Conservation (phyloP, 164 flowering plant genomes). For the Saururus chinensis region DNA sequence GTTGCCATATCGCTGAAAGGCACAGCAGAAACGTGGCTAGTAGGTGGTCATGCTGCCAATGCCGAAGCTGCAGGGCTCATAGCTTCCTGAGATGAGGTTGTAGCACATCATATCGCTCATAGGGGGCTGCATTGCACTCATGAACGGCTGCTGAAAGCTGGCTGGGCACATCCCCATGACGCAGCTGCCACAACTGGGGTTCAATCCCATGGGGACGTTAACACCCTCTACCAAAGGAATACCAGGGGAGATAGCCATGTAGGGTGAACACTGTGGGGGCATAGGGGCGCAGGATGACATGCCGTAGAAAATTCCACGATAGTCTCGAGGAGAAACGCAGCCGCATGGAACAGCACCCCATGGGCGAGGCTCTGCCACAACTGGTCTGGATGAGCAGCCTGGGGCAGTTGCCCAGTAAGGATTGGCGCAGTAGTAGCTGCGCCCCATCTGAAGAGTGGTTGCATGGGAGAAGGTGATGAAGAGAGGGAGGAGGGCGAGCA, state of each 20-base stretch:
- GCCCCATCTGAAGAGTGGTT: neutral
- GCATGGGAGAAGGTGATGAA: neutral
- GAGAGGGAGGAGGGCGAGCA: neutral
- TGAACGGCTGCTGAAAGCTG: neutral
- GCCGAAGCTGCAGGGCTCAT: neutral
- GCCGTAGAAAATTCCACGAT: neutral
- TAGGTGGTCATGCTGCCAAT: neutral
- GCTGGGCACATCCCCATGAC: neutral
- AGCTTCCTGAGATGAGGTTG: neutral
- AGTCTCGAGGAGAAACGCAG: neutral
- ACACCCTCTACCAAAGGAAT: no score
- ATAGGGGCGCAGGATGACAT: no score
- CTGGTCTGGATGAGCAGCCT: neutral
- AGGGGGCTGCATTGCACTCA: neutral
- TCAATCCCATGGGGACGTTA: no score
- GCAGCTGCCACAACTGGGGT: neutral
- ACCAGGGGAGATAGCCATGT: no score
- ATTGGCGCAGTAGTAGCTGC: neutral
- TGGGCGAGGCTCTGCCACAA: neutral
- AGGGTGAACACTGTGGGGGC: no score
- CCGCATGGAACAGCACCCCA: neutral
- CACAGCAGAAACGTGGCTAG: neutral
- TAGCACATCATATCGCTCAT: neutral
- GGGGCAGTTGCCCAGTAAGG: neutral
- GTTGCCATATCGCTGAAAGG: neutral